A percentile compares a stretch with the other conserved stretches of the same genome.
phyloP scores from a whole-genome alignment of 1,284 basidiomycete species.

The Singerocomus inundabilis region DNA sequence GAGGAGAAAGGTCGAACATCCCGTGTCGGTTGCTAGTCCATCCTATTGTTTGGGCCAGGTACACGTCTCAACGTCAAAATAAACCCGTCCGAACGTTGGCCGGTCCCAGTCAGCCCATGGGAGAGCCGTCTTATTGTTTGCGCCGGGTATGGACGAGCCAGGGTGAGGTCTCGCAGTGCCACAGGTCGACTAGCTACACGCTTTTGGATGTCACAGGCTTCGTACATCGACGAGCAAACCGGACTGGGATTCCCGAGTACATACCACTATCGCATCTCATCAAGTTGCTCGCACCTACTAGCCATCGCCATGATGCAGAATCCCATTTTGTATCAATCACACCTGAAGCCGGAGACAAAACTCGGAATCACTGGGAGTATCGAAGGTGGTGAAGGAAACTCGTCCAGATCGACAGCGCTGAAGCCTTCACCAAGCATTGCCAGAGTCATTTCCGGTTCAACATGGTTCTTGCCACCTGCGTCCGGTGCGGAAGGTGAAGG shows the following conservation, averaged over 20 bases:
- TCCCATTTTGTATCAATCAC: background rate
- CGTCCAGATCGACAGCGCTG: slow-evolving; percentile 42
- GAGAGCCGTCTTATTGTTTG: too few species aligned
- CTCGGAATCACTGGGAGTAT: slow-evolving; percentile 34
- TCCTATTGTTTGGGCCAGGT: background rate
- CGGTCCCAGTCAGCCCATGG: too few species aligned
- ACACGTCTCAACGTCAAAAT: too few species aligned
- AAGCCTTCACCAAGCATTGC: slow-evolving; percentile 34
- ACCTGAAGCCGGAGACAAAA: slow-evolving; percentile 28
- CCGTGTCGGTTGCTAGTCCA: background rate
- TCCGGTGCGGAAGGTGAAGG: slow-evolving; percentile 6
- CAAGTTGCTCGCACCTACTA: background rate
- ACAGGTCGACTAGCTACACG: too few species aligned
- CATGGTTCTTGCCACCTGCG: background rate
- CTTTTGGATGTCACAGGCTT: background rate
- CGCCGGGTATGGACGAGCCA: too few species aligned
- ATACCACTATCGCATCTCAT: background rate
- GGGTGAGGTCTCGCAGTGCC: too few species aligned
- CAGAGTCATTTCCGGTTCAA: slow-evolving; percentile 35
- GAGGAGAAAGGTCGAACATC: background rate
- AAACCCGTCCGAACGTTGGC: too few species aligned
- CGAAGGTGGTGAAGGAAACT: slow-evolving; percentile 46
- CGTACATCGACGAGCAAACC: background rate
- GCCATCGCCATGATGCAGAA: background rate
- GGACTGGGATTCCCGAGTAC: background rate